Percentiles rank a stretch among this genome's conserved stretches.
phyloP scores from a whole-genome alignment of 495 filamentous ascomycete species.

The Aspergillus olivimuriae region DNA sequence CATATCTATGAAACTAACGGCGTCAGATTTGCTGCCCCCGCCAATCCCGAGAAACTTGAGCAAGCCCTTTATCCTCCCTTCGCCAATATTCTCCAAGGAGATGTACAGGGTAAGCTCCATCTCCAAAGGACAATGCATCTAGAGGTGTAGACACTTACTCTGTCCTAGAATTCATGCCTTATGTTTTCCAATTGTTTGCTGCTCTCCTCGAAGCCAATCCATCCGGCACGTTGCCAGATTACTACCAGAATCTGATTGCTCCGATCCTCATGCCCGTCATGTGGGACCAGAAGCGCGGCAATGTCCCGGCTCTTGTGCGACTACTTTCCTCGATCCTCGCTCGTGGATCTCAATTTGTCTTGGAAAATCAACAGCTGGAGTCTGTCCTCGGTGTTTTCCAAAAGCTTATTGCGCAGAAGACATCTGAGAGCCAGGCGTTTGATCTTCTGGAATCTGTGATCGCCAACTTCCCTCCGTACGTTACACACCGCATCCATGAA shows the following conservation, averaged over 20 bases:
- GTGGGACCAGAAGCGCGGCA: constrained; percentile 90
- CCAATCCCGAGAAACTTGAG: constrained; percentile 67
- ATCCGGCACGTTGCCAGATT: constrained; percentile 61
- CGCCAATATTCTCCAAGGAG: constrained; percentile 63
- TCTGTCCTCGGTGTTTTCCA: constrained; percentile 89
- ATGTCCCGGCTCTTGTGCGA: constrained; percentile 82
- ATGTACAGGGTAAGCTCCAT: constrained; percentile 60
- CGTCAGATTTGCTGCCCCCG: constrained; percentile 59
- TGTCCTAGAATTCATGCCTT: constrained; percentile 79
- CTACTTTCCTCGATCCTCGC: constrained; percentile 79
- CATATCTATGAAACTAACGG: constrained; percentile 2
- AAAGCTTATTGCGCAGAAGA: constrained; percentile 66
- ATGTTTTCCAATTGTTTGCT: constrained; percentile 92
- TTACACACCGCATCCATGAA: constrained; percentile 11
- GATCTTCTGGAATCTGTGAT: constrained; percentile 82
- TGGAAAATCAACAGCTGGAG: constrained; percentile 69
- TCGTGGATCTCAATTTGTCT: constrained; percentile 63
- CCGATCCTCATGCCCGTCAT: constrained; percentile 67
- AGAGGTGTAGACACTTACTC: constrained; percentile 11
- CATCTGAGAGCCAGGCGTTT: constrained; percentile 73
- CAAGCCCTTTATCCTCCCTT: constrained; percentile 72
- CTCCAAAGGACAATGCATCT: not conserved
- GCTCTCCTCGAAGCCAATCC: constrained; percentile 81
- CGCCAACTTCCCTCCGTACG: constrained; percentile 62
- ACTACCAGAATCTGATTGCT: constrained; percentile 68